A percentile compares a stretch with the other conserved stretches of the same genome.
phyloP scores from a whole-genome alignment of 805 yeast genomes.

The Teunomyces lycoperdinae region DNA sequence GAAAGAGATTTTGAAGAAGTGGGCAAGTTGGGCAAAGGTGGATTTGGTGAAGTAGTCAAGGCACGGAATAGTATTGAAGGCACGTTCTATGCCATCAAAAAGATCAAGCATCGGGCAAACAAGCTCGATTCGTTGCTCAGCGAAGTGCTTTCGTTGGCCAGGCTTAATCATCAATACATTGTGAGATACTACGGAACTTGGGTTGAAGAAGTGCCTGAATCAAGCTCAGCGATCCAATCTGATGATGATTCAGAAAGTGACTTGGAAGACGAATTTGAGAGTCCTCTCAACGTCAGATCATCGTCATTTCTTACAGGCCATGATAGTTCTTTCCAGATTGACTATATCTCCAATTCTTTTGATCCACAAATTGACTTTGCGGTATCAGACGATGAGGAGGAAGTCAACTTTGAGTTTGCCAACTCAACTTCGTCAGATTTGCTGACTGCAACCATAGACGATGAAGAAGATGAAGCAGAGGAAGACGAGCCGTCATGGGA shows the following conservation, averaged over 20 bases:
- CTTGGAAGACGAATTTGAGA: constrained; percentile 17
- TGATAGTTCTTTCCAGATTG: constrained; percentile 43
- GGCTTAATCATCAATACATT: constrained; percentile 92
- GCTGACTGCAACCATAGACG: constrained; percentile 2
- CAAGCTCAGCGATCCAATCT: constrained; percentile 14
- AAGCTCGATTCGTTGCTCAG: constrained; percentile 77
- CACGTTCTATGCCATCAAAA: constrained; percentile 90
- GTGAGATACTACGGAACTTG: constrained; percentile 97
- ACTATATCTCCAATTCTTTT: constrained; percentile 65
- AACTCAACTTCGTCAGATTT: constrained; percentile 16
- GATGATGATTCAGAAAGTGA: constrained; percentile 8
- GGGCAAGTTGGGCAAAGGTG: constrained; percentile 89
- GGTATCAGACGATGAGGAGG: constrained; percentile 26
- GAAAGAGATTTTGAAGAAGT: constrained; percentile 94
- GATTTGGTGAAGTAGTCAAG: constrained; percentile 97
- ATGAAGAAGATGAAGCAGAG: constrained; percentile 3
- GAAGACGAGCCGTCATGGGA: constrained; percentile 1
- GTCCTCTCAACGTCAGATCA: constrained; percentile 20
- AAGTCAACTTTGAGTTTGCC: constrained; percentile 33
- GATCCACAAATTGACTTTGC: constrained; percentile 57
- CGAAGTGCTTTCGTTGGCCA: constrained; percentile 88
- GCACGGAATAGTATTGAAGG: constrained; percentile 94
- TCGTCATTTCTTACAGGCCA: constrained; percentile 15
- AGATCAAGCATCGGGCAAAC: constrained; percentile 78
- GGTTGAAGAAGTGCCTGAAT: constrained; percentile 70